These are phyloP conservation scores for Huntiella decipiens DNA, from an alignment of 2,329 filamentous ascomycete species.

Conservation along the genomic window DNA sequence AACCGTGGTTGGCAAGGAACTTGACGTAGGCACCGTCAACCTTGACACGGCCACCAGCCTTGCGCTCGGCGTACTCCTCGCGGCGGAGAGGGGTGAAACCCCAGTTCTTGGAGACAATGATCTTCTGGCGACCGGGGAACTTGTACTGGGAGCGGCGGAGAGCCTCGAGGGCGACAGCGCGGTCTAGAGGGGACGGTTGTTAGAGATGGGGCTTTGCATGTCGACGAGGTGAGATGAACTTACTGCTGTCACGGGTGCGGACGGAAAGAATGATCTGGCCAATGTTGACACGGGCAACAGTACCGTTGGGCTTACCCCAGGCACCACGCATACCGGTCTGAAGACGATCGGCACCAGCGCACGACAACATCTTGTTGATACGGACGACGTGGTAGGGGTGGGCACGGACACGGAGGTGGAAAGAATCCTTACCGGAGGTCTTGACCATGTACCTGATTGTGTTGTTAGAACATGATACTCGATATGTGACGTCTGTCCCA, in stretches of 20 bases:
- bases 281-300: slow-evolving; percentile 99
- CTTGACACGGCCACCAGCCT: slow-evolving; percentile 82
- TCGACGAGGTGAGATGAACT: slow-evolving; percentile 19
- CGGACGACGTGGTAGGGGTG: slow-evolving; percentile 99
- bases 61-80: slow-evolving; percentile 93
- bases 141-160: slow-evolving; percentile 99
- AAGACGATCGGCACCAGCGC: slow-evolving; percentile 99
- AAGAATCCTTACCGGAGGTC: slow-evolving; percentile 51
- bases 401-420: slow-evolving; percentile 63
- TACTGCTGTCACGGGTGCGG: slow-evolving; percentile 85
- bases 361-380: slow-evolving; percentile 99
- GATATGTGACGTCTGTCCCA: background rate
- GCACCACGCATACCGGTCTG: slow-evolving; percentile 99
- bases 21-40: slow-evolving; percentile 98
- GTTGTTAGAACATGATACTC: background rate
- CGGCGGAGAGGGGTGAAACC: slow-evolving; percentile 96
- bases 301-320: slow-evolving; percentile 98
- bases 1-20: slow-evolving; percentile 91
- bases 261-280: slow-evolving; percentile 97
- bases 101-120: slow-evolving; percentile 99
- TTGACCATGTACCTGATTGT: slow-evolving; percentile 45
- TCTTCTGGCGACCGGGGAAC: slow-evolving; percentile 99
- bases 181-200: slow-evolving; percentile 34
- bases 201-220: background rate
- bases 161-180: slow-evolving; percentile 86